phyloP scores from a whole-genome alignment of 1,284 basidiomycete species.

The Meripilus lineatus region DNA sequence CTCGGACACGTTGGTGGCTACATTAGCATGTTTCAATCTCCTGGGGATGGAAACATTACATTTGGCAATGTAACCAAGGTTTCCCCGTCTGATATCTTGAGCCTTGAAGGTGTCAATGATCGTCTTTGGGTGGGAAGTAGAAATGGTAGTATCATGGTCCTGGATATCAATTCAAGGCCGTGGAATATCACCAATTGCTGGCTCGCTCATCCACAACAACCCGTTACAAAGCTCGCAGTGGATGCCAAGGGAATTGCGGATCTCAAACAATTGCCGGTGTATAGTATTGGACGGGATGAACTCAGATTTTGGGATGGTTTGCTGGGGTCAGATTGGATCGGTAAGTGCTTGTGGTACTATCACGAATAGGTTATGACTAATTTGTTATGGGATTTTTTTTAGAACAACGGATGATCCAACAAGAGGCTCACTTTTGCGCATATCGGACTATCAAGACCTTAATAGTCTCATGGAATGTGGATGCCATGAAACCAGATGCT shows the following conservation, averaged over 20 bases:
- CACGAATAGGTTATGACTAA: background rate
- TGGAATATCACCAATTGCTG: slow-evolving; percentile 90
- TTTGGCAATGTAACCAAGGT: slow-evolving; percentile 75
- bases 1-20: slow-evolving; percentile 94
- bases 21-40: slow-evolving; percentile 70
- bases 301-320: slow-evolving; percentile 90
- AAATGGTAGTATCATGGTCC: slow-evolving; percentile 81
- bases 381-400: slow-evolving; percentile 8
- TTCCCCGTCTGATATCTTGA: slow-evolving; percentile 72
- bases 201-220: slow-evolving; percentile 81
- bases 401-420: slow-evolving; percentile 75
- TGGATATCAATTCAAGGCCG: slow-evolving; percentile 65
- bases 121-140: slow-evolving; percentile 84
- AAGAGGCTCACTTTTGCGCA: slow-evolving; percentile 74
- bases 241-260: slow-evolving; percentile 72
- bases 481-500: slow-evolving; percentile 79
- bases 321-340: slow-evolving; percentile 81
- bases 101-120: slow-evolving; percentile 76
- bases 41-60: slow-evolving; percentile 47
- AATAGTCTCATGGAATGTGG: slow-evolving; percentile 93
- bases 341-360: slow-evolving; percentile 38
- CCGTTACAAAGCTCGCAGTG: slow-evolving; percentile 67
- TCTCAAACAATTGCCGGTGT: slow-evolving; percentile 63
- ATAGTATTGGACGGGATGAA: slow-evolving; percentile 78
- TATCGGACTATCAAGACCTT: slow-evolving; percentile 78